phyloP scores from a whole-genome alignment of 2,329 filamentous ascomycete genomes.

The Beauveria caledonica region DNA sequence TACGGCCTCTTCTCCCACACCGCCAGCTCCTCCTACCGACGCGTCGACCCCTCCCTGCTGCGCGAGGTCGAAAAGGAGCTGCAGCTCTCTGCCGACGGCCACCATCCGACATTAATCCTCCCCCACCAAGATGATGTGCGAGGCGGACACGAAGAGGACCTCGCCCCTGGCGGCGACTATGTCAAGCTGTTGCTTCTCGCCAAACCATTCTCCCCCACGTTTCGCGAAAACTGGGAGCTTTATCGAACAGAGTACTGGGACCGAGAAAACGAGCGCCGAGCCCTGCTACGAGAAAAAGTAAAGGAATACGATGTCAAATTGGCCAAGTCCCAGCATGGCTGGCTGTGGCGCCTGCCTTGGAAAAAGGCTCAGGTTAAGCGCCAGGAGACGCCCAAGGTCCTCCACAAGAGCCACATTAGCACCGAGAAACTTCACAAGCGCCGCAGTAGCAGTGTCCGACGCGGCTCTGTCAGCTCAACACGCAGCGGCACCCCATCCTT shows the following conservation, averaged over 20 bases:
- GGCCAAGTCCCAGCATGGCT: slow-evolving; percentile 59
- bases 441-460: slow-evolving; percentile 44
- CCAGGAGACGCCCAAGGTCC: slow-evolving; percentile 30
- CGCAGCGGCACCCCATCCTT: slow-evolving; percentile 41
- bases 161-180: slow-evolving; percentile 82
- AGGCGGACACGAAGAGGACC: slow-evolving; percentile 75
- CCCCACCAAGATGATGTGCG: slow-evolving; percentile 49
- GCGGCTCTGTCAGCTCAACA: slow-evolving; percentile 43
- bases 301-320: slow-evolving; percentile 59
- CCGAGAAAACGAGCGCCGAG: slow-evolving; percentile 82
- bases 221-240: slow-evolving; percentile 93
- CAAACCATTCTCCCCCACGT: slow-evolving; percentile 90
- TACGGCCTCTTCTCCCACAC: slow-evolving; percentile 63
- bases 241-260: slow-evolving; percentile 97
- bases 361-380: slow-evolving; percentile 26
- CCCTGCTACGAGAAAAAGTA: slow-evolving; percentile 61
- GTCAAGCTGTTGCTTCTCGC: slow-evolving; percentile 84
- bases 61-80: slow-evolving; percentile 53
- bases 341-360: slow-evolving; percentile 84
- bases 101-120: slow-evolving; percentile 35
- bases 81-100: slow-evolving; percentile 34
- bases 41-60: slow-evolving; percentile 58
- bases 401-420: slow-evolving; percentile 30
- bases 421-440: slow-evolving; percentile 40
- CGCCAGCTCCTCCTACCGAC: slow-evolving; percentile 63